phyloP scores from a whole-genome alignment of 306 rosid species.

The Casuarina glauca region DNA sequence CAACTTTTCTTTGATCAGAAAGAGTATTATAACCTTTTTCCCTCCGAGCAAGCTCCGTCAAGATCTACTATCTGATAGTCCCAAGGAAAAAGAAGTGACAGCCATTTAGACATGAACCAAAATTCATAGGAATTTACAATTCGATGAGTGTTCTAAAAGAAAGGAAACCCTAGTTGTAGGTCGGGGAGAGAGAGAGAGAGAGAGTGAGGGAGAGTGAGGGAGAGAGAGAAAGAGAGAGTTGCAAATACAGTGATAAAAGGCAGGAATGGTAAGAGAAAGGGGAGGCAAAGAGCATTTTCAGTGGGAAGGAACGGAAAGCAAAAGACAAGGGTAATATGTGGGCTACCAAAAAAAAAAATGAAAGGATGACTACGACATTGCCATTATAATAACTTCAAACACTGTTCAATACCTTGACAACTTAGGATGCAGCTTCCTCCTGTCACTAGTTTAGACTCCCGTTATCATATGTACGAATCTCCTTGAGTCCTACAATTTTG shows the following conservation, averaged over 20 bases:
- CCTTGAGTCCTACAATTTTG: neutral
- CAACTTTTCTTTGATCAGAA: slow-evolving; percentile 17
- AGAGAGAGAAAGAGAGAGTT: slow-evolving; percentile 38
- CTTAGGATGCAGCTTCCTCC: slow-evolving; percentile 18
- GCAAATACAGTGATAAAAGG: slow-evolving; percentile 48
- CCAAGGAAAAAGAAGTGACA: slow-evolving; percentile 42
- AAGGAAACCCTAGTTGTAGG: slow-evolving; percentile 67
- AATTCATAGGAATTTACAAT: slow-evolving; percentile 37
- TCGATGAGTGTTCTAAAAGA: slow-evolving; percentile 47
- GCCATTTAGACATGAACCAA: slow-evolving; percentile 32
- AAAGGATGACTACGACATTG: slow-evolving; percentile 30
- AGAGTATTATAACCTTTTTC: slow-evolving; percentile 38
- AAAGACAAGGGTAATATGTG: slow-evolving; percentile 36
- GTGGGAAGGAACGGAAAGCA: slow-evolving; percentile 30
- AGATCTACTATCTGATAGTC: slow-evolving; percentile 44
- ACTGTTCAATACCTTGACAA: slow-evolving; percentile 25
- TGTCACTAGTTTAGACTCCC: neutral
- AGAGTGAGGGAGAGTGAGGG: slow-evolving; percentile 33
- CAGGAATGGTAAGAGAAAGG: slow-evolving; percentile 38
- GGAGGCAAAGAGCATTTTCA: slow-evolving; percentile 77
- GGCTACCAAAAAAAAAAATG: slow-evolving; percentile 15
- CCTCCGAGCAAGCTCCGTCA: slow-evolving; percentile 27
- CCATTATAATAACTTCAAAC: slow-evolving; percentile 34
- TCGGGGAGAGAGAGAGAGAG: slow-evolving; percentile 30
- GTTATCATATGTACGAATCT: neutral